Base-by-base conservation (phyloP, 129 eudicot species). In the Pseudognaphalium luteoalbum region DNA sequence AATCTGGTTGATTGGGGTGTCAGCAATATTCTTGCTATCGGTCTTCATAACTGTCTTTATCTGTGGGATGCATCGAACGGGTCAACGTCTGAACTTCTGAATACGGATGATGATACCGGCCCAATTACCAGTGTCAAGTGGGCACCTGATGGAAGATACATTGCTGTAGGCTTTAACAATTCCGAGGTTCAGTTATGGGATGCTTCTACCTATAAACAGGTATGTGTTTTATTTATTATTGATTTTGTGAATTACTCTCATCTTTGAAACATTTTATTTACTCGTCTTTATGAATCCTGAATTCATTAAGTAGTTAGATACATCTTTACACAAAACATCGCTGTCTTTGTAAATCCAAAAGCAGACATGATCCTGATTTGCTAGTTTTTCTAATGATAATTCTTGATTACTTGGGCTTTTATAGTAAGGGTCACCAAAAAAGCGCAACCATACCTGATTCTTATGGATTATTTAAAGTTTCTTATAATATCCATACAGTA, bases 1-100 rank as follows among this genome's bases (percentile, higher is more conserved):
- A 86, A 91, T 81, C 77, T 88, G 10, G 70, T 91, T 28, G 93
- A 90, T 70, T 90, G 93, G 97, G 88, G 97, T 28, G 21, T 66
- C 61, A 68, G 70, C 63, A 86, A 91, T 63, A 54, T 78, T 28
- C 76, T 88, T 33, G 92, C 92, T 25, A 71, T 91, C 51, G 95
- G 85, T 29, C 83, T 91, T 14, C 85, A 81, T 37, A 81, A 83
- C 64, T 20, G 77, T 25, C 87, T 91, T 21, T 88, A 88, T 73
- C 71, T 91, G 65, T 88, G 91, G 93, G 80, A 79, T 78, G 89
- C 90, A 50, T 66, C 81, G 7, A 58, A 78, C 61, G 86, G 91
- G 7, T 75, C 77, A 28, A 47, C 81, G 11, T 82, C 88, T 20
- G 87, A 88, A 72, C 88, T 91, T 69, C 52, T 88, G 11, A 64